Conservation (phyloP, 2,329 filamentous ascomycete genomes). For the Aspergillus alliaceus region DNA sequence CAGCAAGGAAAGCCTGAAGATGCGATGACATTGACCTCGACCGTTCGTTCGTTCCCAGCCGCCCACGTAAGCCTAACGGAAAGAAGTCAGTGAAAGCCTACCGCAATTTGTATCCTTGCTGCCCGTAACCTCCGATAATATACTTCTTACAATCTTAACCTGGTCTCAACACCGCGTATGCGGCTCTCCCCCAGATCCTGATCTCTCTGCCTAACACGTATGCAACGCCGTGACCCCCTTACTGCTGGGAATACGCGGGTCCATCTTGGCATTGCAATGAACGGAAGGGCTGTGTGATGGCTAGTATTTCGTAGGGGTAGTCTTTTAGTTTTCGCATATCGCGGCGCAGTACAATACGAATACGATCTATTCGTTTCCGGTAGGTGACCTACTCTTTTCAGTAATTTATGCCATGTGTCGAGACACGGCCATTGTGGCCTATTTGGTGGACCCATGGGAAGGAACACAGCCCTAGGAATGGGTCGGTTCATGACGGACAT, state of each 20-base stretch:
- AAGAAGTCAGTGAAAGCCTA: neutral
- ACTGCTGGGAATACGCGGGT: neutral
- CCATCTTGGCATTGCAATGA: neutral
- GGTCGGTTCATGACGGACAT: neutral
- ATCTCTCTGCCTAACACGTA: neutral
- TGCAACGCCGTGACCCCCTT: neutral
- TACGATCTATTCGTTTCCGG: neutral
- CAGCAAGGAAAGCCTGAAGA: neutral
- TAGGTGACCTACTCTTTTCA: neutral
- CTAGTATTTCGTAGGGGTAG: no score
- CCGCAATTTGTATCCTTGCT: neutral
- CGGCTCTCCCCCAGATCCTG: neutral
- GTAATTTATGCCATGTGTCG: neutral
- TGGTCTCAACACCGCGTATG: neutral
- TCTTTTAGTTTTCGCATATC: neutral
- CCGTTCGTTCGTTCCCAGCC: neutral
- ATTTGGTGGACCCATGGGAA: neutral
- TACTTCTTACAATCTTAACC: neutral
- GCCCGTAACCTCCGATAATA: neutral
- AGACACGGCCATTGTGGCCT: neutral
- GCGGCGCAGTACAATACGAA: neutral
- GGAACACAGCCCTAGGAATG: neutral
- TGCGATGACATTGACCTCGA: neutral
- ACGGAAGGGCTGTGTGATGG: neutral
- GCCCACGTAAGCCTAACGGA: neutral